phyloP scores from a whole-genome alignment of 2,329 filamentous ascomycete species.

The Monilinia fructigena region DNA sequence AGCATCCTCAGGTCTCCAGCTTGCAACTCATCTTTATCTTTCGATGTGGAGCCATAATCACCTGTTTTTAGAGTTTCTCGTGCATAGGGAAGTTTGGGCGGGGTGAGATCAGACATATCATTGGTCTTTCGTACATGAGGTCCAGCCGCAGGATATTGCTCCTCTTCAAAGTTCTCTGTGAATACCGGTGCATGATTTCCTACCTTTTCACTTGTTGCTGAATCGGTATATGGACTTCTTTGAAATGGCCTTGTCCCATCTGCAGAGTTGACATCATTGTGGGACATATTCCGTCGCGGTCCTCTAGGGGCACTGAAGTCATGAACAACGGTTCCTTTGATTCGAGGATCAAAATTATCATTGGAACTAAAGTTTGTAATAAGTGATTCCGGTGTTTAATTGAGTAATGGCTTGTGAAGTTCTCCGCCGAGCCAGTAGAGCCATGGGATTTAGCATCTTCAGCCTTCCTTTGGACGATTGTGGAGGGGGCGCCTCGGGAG shows the following conservation, averaged over 20 bases:
- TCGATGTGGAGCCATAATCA: constrained; percentile 27
- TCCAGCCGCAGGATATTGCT: constrained; percentile 42
- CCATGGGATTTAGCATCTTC: constrained; percentile 44
- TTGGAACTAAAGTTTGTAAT: constrained; percentile 35
- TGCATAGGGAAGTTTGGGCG: constrained; percentile 37
- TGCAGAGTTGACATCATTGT: constrained; percentile 31
- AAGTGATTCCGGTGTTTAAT: constrained; percentile 33
- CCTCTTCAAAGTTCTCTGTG: constrained; percentile 54
- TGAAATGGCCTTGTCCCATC: constrained; percentile 28
- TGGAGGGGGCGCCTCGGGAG: constrained; percentile 33
- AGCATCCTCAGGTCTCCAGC: constrained; percentile 20
- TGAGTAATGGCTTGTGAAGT: constrained; percentile 39
- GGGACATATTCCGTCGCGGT: constrained; percentile 45
- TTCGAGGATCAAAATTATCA: constrained; percentile 59
- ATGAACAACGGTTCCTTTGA: constrained; percentile 62
- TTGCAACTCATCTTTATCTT: constrained; percentile 32
- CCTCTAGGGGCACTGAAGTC: constrained; percentile 61
- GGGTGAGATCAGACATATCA: constrained; percentile 39
- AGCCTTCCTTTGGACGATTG: constrained; percentile 36
- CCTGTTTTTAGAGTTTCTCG: constrained; percentile 31
- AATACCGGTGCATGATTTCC: constrained; percentile 54
- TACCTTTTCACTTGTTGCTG: constrained; percentile 30
- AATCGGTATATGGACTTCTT: constrained; percentile 27
- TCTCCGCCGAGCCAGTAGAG: constrained; percentile 39
- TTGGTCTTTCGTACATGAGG: constrained; percentile 40